Base-by-base conservation (phyloP, 2,329 filamentous ascomycete genomes). In the Graphiopsis chlorocephala region DNA sequence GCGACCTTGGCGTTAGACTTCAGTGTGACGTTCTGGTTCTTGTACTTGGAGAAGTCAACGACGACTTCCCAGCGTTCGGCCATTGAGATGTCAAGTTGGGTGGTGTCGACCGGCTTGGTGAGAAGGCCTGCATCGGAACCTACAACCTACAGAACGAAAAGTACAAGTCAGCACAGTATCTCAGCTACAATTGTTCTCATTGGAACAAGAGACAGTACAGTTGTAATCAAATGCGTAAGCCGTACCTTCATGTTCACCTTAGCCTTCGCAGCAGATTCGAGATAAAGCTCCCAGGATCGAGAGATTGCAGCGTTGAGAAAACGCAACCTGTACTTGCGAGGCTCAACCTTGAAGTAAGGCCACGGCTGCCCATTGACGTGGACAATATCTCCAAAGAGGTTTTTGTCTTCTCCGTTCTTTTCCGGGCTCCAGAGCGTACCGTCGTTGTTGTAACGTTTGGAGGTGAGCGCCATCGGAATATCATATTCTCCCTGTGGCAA, bases 291-390 rank as follows among this genome's bases (percentile, higher is more conserved):
- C 63, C 78, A 74, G 64, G 71, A 72, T 29, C 73, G 75, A 68
- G 79, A 77, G 53, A 78, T 75, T 15, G 75, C 75, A 3, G 68
- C 65, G 68, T 82, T 82, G 61, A 80, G 72, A 5, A 82, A 72
- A 15, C 80, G 76, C 23, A 82, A 70, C n/a, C 77, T 71, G 65
- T 82, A 80, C 57, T 75, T 74, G 63, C 80, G 81, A 7, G 84
- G 84, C 73, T 88, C 82, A 5, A 87, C 85, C n/a, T 81, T 78
- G n/a, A 85, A 68, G 68, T 79, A 86, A 2, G 85, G 85, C 85
- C 85, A 88, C 3, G 85, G 85, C 66, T 84, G 81, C 1, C 82
- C 83, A 68, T 87, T 87, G 64, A 86, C 84, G 50, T 86, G 80
- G 56, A 86, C 84, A 1, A 85, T 74, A 68, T 87, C 85, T 35